Conservation (phyloP, 73 alveolate genomes). For the Paramecium sexaurelia region DNA sequence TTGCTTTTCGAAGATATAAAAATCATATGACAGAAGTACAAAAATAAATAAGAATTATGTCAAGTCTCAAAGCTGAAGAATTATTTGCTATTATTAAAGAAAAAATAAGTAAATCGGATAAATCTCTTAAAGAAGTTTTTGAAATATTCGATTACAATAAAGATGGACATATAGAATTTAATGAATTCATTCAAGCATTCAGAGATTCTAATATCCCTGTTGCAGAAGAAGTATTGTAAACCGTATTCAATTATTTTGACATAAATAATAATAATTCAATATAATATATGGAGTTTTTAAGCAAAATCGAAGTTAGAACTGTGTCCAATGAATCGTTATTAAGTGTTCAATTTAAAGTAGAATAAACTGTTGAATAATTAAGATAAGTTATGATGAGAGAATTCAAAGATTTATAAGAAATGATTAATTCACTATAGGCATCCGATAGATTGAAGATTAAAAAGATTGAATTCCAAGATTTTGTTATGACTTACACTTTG, state of each 20-base stretch:
- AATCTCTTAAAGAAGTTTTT: slow-evolving; percentile 28
- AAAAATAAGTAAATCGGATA: not conserved
- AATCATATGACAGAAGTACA: slow-evolving; percentile 36
- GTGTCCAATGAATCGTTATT: not conserved
- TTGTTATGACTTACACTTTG: not conserved
- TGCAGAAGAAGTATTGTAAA: slow-evolving; percentile 8
- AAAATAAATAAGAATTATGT: not conserved
- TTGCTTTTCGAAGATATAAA: slow-evolving; percentile 8
- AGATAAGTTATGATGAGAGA: slow-evolving; percentile 20
- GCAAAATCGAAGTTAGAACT: slow-evolving; percentile 44
- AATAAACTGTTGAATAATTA: not conserved
- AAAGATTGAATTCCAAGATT: not conserved
- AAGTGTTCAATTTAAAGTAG: not conserved
- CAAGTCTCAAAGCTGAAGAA: slow-evolving; percentile 36
- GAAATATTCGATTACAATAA: slow-evolving; percentile 7
- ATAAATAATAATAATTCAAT: slow-evolving; percentile 5
- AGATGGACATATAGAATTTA: slow-evolving; percentile 45
- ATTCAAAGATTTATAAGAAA: not conserved
- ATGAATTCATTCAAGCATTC: slow-evolving; percentile 37
- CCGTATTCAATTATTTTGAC: slow-evolving; percentile 27
- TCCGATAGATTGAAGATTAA: slow-evolving; percentile 3
- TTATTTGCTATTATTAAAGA: not conserved
- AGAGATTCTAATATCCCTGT: slow-evolving; percentile 14
- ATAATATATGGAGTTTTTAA: slow-evolving; percentile 35
- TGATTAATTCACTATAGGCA: not conserved